phyloP scores from a whole-genome alignment of 192 early-diverging fungal genomes.

The Nowakowskiella sp. region DNA sequence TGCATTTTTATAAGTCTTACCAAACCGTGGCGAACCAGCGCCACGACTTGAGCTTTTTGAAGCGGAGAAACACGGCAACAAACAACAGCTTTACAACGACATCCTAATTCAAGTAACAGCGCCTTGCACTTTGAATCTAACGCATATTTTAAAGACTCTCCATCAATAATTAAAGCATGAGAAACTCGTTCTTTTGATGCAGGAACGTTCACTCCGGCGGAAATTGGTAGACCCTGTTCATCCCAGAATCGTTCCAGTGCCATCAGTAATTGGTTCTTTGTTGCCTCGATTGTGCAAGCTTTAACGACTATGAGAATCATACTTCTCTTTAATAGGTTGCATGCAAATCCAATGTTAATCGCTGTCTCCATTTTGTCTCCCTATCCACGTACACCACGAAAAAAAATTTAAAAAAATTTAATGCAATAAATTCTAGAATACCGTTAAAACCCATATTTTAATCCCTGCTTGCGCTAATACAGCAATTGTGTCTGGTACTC shows the following conservation, averaged over 20 bases:
- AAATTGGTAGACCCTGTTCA: constrained; percentile 22
- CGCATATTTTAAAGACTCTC: constrained; percentile 51
- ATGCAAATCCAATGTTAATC: constrained; percentile 94
- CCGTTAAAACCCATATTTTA: constrained; percentile 94
- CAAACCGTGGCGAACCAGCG: constrained; percentile 71
- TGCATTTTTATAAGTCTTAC: constrained; percentile 35
- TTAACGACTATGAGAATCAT: constrained; percentile 50
- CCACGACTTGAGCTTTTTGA: constrained; percentile 93
- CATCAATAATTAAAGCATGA: constrained; percentile 48
- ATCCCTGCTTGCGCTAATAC: constrained; percentile 76
- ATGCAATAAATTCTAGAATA: constrained; percentile 2
- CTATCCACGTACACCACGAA: constrained; percentile 7
- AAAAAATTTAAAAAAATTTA: constrained; percentile 1
- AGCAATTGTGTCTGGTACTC: constrained; percentile 86
- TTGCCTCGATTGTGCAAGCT: constrained; percentile 30
- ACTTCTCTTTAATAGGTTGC: constrained; percentile 36
- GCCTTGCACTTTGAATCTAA: constrained; percentile 56
- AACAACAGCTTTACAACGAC: constrained; percentile 64
- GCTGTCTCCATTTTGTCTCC: constrained; percentile 98
- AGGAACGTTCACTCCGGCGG: constrained; percentile 7
- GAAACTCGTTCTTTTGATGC: neutral
- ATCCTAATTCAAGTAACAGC: constrained; percentile 46
- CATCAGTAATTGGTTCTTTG: constrained; percentile 50
- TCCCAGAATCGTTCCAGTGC: constrained; percentile 48
- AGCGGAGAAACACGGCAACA: constrained; percentile 89